Evolutionary conservation across 768 basidiomycete genomes (phyloP), one percentile per base, ranked within the genome.

Genomic region (Lactarius akahatsu): DNA sequence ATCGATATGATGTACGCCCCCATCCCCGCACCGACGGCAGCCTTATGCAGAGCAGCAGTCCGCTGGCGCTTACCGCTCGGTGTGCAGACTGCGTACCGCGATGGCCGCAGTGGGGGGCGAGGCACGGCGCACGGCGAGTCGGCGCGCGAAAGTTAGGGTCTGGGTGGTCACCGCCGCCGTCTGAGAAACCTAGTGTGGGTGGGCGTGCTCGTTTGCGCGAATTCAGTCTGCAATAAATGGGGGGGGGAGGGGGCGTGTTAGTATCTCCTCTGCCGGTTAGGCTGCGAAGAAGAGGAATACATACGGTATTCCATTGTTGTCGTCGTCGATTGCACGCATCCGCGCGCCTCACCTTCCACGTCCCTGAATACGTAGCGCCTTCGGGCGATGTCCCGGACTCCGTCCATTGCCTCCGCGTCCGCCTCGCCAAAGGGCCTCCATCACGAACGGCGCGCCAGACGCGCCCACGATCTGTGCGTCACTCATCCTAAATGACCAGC

Each of bases 351-450:
- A 2, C 59, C 65, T n/a, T 69, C 70, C 26, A 65, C 34, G 9
- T 34, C 10, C 41, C 63, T 18, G 47, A 47, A 15, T 60, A 38
- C 41, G 18, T 71, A 0, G 78, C 76, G 34, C 83, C 80, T 3
- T 47, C 45, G 4, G 45, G 9, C 10, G n/a, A 72, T 13, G 65
- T 65, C 15, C 28, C n/a, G n/a, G n/a, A n/a, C n/a, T n/a, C n/a
- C n/a, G n/a, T n/a, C n/a, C n/a, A n/a, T n/a, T n/a, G n/a, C n/a
- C n/a, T n/a, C n/a, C n/a, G n/a, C n/a, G n/a, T n/a, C n/a, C n/a
- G n/a, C n/a, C n/a, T n/a, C n/a, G n/a, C n/a, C n/a, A n/a, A n/a
- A n/a, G n/a, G n/a, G n/a, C n/a, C n/a, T n/a, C n/a, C n/a, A n/a
- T n/a, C n/a, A n/a, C n/a, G n/a, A n/a, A n/a, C n/a, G n/a, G n/a